A percentile compares a stretch with the other conserved stretches of the same genome.
Conservation (phyloP, 2,329 filamentous ascomycete genomes). For the Botryotinia calthae region DNA sequence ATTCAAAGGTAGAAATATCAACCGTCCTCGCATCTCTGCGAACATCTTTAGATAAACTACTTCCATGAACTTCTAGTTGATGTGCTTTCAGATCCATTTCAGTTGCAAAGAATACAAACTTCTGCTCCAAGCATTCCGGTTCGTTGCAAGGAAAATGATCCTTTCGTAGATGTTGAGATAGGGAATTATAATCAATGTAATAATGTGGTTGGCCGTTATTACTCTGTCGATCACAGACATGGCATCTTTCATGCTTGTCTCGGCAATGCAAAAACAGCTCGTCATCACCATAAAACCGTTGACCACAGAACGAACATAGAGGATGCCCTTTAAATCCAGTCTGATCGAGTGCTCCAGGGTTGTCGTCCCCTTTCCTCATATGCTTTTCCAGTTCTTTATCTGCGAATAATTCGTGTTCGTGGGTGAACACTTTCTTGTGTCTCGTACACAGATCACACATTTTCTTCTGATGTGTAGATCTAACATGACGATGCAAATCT, state of each 20-base stretch:
- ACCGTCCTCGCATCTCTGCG: slow-evolving; percentile 80
- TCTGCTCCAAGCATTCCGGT: slow-evolving; percentile 88
- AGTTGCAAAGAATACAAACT: slow-evolving; percentile 94
- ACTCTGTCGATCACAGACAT: slow-evolving; percentile 73
- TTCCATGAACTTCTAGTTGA: slow-evolving; percentile 78
- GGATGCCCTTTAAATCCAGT: slow-evolving; percentile 96
- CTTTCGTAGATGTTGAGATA: slow-evolving; percentile 82
- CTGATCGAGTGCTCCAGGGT: slow-evolving; percentile 84
- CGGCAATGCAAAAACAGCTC: slow-evolving; percentile 92
- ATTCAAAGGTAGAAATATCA: slow-evolving; percentile 83
- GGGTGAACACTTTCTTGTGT: slow-evolving; percentile 97
- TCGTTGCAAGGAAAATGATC: slow-evolving; percentile 87
- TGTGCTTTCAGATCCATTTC: slow-evolving; percentile 95
- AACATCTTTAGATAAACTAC: slow-evolving; percentile 76
- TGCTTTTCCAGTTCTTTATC: slow-evolving; percentile 78
- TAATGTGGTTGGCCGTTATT: slow-evolving; percentile 69
- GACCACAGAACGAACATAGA: slow-evolving; percentile 86
- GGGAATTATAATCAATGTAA: slow-evolving; percentile 80
- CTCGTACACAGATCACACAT: slow-evolving; percentile 90
- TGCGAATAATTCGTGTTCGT: slow-evolving; percentile 92
- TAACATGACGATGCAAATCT: slow-evolving; percentile 78
- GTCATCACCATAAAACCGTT: slow-evolving; percentile 93
- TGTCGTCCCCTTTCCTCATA: slow-evolving; percentile 87
- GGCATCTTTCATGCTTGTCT: slow-evolving; percentile 91
- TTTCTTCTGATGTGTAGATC: slow-evolving; percentile 75